Percentiles rank a stretch among this genome's conserved stretches.
Conservation (phyloP, 371 early-diverging fungal species). For the Syncephalis fuscata region DNA sequence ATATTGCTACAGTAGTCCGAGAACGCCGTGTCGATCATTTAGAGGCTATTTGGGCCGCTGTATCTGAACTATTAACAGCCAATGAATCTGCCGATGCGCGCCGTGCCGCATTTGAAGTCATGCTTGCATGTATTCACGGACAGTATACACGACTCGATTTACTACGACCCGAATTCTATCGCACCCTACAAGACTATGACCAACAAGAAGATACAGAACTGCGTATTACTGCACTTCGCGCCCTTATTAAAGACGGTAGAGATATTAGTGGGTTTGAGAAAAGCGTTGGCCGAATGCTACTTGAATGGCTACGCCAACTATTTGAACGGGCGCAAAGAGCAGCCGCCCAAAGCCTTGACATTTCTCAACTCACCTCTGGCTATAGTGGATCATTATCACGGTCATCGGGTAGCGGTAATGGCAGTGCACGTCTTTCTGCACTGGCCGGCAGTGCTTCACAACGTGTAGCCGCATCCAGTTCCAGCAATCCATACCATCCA, state of each 20-base stretch:
- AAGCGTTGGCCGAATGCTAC: slow-evolving; percentile 33
- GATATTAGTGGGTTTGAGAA: slow-evolving; percentile 57
- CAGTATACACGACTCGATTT: slow-evolving; percentile 39
- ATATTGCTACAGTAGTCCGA: too few relatives aligned
- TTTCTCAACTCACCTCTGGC: slow-evolving; percentile 7
- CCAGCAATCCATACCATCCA: slow-evolving; percentile 10
- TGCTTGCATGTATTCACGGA: slow-evolving; percentile 39
- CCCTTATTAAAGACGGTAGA: slow-evolving; percentile 47
- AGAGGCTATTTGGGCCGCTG: too few relatives aligned
- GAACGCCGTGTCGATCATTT: too few relatives aligned
- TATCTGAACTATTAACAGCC: too few relatives aligned
- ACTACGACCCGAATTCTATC: slow-evolving; percentile 40
- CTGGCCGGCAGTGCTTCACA: slow-evolving; percentile 10
- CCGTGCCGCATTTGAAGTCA: slow-evolving; percentile 35
- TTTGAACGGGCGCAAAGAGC: slow-evolving; percentile 13
- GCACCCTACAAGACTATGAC: slow-evolving; percentile 25
- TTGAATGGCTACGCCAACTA: slow-evolving; percentile 30
- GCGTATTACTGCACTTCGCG: slow-evolving; percentile 29
- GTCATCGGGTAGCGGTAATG: neutral
- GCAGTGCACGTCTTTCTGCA: slow-evolving; percentile 6
- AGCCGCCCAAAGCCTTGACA: neutral
- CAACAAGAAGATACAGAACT: slow-evolving; percentile 38
- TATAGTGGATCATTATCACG: slow-evolving; percentile 11
- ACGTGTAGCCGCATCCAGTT: slow-evolving; percentile 11
- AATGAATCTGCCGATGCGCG: slow-evolving; percentile 31